phyloP scores from a whole-genome alignment of 441 rosid genomes.

The Omphalea diandra region DNA sequence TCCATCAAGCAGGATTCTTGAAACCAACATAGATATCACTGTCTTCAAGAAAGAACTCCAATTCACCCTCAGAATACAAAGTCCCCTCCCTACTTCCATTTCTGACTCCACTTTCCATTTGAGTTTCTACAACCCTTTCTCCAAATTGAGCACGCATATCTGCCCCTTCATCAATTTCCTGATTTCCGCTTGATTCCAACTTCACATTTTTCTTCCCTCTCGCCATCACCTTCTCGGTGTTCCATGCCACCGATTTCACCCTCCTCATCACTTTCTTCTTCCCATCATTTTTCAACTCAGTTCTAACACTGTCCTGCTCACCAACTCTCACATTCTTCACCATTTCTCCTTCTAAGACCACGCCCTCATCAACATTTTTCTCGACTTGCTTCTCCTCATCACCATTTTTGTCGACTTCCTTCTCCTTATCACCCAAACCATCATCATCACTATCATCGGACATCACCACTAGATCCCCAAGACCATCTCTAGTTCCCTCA shows the following conservation, averaged over 20 bases:
- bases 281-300: conserved; percentile 10
- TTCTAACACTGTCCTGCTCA: conserved; percentile 7
- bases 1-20: conserved; percentile 8
- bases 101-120: background rate
- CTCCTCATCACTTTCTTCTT: conserved; percentile 26
- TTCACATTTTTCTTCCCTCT: conserved; percentile 29
- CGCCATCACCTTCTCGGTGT: conserved; percentile 36
- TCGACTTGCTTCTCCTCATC: no score
- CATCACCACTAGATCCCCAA: conserved; percentile 12
- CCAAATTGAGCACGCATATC: background rate
- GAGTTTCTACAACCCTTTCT: background rate
- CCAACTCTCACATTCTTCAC: background rate
- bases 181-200: background rate
- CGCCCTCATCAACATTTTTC: background rate
- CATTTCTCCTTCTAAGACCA: no score
- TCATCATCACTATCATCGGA: conserved; percentile 32
- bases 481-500: background rate
- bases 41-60: background rate
- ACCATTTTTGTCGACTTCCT: background rate
- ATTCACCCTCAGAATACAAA: background rate
- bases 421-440: background rate
- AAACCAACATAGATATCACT: conserved; percentile 5
- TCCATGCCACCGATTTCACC: conserved; percentile 33
- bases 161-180: background rate
- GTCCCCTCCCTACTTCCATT: background rate